These are phyloP conservation scores for Umbelopsis sp. DNA, from an alignment of 192 early-diverging fungal species.

Conservation along the genomic window DNA sequence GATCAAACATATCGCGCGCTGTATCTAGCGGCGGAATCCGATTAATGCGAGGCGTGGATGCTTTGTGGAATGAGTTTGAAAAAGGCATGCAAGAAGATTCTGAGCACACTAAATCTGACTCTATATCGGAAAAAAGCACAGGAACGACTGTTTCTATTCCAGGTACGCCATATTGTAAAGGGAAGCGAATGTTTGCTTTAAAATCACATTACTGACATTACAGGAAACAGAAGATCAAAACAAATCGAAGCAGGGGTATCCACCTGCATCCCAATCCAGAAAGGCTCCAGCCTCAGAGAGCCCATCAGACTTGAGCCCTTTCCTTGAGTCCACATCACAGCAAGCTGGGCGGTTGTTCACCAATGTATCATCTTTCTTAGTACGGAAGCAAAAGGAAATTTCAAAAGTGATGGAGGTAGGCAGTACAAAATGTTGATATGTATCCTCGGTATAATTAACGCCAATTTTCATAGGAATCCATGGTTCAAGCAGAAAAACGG, in stretches of 20 bases:
- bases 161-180: neutral
- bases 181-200: too few species aligned
- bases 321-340: conserved; percentile 35
- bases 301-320: neutral
- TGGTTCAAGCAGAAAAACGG: neutral
- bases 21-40: conserved; percentile 36
- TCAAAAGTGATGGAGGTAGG: conserved; percentile 44
- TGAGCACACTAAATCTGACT: neutral
- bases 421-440: too few species aligned
- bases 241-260: neutral
- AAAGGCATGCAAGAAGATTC: neutral
- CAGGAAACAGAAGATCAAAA: neutral
- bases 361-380: conserved; percentile 49
- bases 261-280: neutral
- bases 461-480: neutral
- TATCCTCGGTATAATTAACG: neutral
- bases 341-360: conserved; percentile 52
- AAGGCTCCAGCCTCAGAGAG: conserved; percentile 17
- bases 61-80: conserved; percentile 36
- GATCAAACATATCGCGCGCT: conserved; percentile 40
- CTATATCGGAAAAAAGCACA: neutral
- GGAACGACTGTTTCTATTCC: neutral
- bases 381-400: conserved; percentile 47
- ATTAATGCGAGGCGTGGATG: conserved; percentile 34
- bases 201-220: neutral